phyloP scores from a whole-genome alignment of 2,329 filamentous ascomycete species.

The Didymella sp. region DNA sequence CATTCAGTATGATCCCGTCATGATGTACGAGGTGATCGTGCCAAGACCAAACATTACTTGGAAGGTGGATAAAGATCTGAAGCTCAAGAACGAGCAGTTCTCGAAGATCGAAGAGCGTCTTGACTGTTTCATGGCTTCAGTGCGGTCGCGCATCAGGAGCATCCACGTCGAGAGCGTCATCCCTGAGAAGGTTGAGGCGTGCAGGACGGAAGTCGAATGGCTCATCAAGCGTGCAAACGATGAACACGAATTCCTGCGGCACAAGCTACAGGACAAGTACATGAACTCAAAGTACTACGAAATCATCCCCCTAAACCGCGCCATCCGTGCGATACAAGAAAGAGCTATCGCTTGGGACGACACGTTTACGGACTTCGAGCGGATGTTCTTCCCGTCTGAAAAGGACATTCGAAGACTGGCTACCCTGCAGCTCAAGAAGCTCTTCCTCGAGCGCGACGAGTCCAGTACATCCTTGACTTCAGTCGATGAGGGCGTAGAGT shows the following conservation, averaged over 20 bases:
- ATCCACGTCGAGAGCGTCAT: constrained; percentile 92
- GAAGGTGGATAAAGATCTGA: constrained; percentile 95
- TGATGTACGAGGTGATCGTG: constrained; percentile 92
- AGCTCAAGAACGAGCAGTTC: constrained; percentile 91
- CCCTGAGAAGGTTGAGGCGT: constrained; percentile 83
- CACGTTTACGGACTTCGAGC: constrained; percentile 87
- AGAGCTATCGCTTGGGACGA: constrained; percentile 94
- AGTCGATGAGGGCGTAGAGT: constrained; percentile 69
- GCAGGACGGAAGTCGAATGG: constrained; percentile 79
- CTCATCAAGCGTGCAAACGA: constrained; percentile 81
- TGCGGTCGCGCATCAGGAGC: constrained; percentile 80
- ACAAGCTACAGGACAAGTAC: constrained; percentile 86
- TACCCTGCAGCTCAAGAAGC: constrained; percentile 89
- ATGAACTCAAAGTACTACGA: constrained; percentile 96
- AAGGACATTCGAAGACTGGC: constrained; percentile 94
- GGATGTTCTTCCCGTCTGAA: constrained; percentile 89
- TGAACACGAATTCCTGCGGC: constrained; percentile 76
- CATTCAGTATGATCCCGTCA: constrained; percentile 91
- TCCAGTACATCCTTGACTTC: constrained; percentile 77
- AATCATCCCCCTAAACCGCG: constrained; percentile 88
- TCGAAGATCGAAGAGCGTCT: constrained; percentile 80
- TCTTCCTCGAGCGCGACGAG: constrained; percentile 87
- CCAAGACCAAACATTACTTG: constrained; percentile 90
- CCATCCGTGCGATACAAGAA: constrained; percentile 88
- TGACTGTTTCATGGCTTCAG: constrained; percentile 84